Evolutionary conservation across 2,329 filamentous ascomycete genomes (phyloP), one percentile per base, ranked within the genome.

Genomic region (Neopestalotiopsis rosae): DNA sequence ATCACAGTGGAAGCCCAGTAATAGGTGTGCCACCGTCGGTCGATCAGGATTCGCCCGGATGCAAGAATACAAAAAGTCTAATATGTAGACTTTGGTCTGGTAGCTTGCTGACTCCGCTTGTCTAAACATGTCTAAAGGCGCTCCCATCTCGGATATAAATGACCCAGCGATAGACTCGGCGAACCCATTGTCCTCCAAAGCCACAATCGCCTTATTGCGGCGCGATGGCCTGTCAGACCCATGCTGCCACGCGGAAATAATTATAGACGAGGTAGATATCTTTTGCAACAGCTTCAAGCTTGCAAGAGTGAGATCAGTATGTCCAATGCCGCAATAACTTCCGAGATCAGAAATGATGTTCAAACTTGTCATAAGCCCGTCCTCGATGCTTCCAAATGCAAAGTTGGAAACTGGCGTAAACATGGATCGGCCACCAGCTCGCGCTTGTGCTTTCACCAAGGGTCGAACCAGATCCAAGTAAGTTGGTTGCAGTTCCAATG

Each of bases 381-480:
- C 97, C 77, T 98, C 95, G 75, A 99, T 95, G 0, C 92, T 95
- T n/a, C 92, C 87, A 73, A 95, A 92, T 0, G 94, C 90, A 5
- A 92, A 88, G 74, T 93, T 94, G 0, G 91, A 75, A 7, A 70
- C 71, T 12, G 77, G 78, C 58, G 72, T 77, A 66, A 70, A 78
- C 9, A 69, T 62, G 17, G 77, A 79, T 34, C 77, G 76, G 61
- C 74, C 76, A 67, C 72, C 74, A 6, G 71, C 52, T 61, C 86
- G 87, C 24, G 88, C 82, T 68, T 94, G 89, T 42, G 87, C 85
- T 77, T 92, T 93, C 73, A 97, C 85, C 12, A 94, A 81, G 2
- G 95, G 94, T 66, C 92, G 89, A 17, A 98, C 92, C 66, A 99
- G 89, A 76, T 98, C 92, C 57, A 97, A 87, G 77, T 97, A 99